phyloP scores from a whole-genome alignment of 305 asterid species.

The Coffea humblotiana region DNA sequence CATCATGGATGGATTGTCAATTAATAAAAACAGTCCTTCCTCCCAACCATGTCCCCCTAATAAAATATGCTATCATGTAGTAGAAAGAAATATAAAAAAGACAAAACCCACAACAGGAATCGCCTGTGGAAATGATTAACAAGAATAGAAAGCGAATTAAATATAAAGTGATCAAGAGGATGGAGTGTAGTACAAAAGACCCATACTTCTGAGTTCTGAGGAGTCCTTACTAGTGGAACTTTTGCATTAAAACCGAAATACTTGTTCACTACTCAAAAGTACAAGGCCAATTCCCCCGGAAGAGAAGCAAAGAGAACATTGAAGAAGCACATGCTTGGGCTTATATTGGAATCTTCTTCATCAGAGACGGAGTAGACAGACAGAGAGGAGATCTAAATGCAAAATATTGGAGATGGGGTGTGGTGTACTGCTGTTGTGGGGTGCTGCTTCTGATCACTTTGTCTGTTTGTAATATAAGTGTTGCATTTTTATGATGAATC shows the following conservation, averaged over 20 bases:
- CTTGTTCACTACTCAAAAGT: slow-evolving; percentile 43
- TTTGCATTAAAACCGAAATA: slow-evolving; percentile 33
- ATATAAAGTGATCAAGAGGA: slow-evolving; percentile 39
- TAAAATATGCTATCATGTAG: not conserved
- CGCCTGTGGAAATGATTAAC: slow-evolving; percentile 59
- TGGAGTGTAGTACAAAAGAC: slow-evolving; percentile 27
- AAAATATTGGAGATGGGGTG: slow-evolving; percentile 32
- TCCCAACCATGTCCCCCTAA: not conserved
- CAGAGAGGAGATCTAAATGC: slow-evolving; percentile 54
- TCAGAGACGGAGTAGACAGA: slow-evolving; percentile 34
- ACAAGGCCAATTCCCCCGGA: slow-evolving; percentile 27
- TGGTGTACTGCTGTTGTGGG: not conserved
- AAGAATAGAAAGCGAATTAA: slow-evolving; percentile 53
- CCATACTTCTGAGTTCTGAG: slow-evolving; percentile 45
- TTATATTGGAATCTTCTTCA: slow-evolving; percentile 49
- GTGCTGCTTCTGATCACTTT: slow-evolving; percentile 45
- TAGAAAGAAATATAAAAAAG: slow-evolving; percentile 28
- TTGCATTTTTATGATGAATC: slow-evolving; percentile 20
- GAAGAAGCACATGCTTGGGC: slow-evolving; percentile 67
- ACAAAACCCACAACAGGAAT: slow-evolving; percentile 68
- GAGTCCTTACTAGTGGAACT: slow-evolving; percentile 1
- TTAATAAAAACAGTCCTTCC: slow-evolving; percentile 13
- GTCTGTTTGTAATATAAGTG: slow-evolving; percentile 38
- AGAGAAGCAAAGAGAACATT: slow-evolving; percentile 60
- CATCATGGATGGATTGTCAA: not conserved